phyloP scores from a whole-genome alignment of 2,329 filamentous ascomycete species.

The Pseudophaeomoniella oleicola region DNA sequence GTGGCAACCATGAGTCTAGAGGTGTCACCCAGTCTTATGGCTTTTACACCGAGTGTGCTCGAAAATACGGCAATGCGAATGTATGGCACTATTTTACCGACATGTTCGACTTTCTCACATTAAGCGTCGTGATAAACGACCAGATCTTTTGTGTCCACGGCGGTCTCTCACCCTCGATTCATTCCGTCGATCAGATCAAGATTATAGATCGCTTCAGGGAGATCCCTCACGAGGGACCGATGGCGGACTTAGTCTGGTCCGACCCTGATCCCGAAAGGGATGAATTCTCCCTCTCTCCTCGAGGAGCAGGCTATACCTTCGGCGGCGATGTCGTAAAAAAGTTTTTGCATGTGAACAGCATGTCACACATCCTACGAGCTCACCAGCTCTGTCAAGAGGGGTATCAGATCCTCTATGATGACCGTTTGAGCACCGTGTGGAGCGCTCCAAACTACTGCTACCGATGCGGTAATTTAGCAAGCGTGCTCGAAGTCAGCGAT shows the following conservation, averaged over 20 bases:
- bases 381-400: conserved; percentile 98
- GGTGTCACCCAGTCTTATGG: conserved; percentile 98
- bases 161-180: conserved; percentile 77
- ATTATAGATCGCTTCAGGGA: conserved; percentile 98
- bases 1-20: conserved; percentile 93
- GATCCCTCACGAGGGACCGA: conserved; percentile 95
- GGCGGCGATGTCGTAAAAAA: conserved; percentile 97
- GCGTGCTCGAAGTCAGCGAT: conserved; percentile 89
- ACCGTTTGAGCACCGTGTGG: conserved; percentile 91
- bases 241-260: conserved; percentile 99
- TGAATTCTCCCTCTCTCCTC: conserved; percentile 86
- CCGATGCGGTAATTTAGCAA: conserved; percentile 91
- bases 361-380: conserved; percentile 95
- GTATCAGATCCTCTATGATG: conserved; percentile 92
- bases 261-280: conserved; percentile 95
- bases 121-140: conserved; percentile 96
- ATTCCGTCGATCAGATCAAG: conserved; percentile 98
- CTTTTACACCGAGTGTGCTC: conserved; percentile 95
- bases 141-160: conserved; percentile 99
- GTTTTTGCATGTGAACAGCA: conserved; percentile 90
- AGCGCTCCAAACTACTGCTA: conserved; percentile 95
- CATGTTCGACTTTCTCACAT: conserved; percentile 97
- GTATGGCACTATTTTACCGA: conserved; percentile 99
- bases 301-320: conserved; percentile 93
- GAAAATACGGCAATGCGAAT: conserved; percentile 96